A percentile compares a stretch with the other conserved stretches of the same genome.
phyloP scores from a whole-genome alignment of 2,329 filamentous ascomycete species.

The Colletotrichum costaricense region DNA sequence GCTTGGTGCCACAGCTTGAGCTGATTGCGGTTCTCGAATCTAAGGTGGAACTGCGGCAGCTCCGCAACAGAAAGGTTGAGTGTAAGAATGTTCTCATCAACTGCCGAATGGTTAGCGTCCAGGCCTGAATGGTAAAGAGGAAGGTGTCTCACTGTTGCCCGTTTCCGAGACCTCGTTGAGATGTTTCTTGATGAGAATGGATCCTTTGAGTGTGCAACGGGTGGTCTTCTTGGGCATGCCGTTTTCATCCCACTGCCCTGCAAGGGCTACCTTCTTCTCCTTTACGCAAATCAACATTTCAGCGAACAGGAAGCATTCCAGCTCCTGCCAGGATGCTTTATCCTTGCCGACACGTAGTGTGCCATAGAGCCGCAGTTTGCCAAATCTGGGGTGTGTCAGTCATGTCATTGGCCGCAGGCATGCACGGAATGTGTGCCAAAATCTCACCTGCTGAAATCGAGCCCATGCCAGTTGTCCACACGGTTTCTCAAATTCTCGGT shows the following conservation, averaged over 20 bases:
- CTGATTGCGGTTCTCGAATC: slow-evolving; percentile 85
- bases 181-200: slow-evolving; percentile 98
- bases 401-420: slow-evolving; percentile 19
- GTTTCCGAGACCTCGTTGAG: slow-evolving; percentile 87
- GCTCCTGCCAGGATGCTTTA: slow-evolving; percentile 94
- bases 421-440: background rate
- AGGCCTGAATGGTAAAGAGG: slow-evolving; percentile 26
- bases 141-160: slow-evolving; percentile 53
- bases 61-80: slow-evolving; percentile 92
- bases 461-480: slow-evolving; percentile 98
- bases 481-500: slow-evolving; percentile 85
- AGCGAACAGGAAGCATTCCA: slow-evolving; percentile 96
- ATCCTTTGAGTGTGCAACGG: slow-evolving; percentile 93
- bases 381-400: slow-evolving; percentile 72
- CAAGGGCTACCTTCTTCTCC: slow-evolving; percentile 80
- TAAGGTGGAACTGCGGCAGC: slow-evolving; percentile 92
- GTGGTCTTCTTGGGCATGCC: slow-evolving; percentile 71
- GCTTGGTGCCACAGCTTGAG: slow-evolving; percentile 92
- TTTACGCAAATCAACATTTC: slow-evolving; percentile 99
- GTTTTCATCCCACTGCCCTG: slow-evolving; percentile 75
- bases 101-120: slow-evolving; percentile 45
- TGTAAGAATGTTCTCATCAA: slow-evolving; percentile 87
- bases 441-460: slow-evolving; percentile 84
- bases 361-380: slow-evolving; percentile 89
- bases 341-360: slow-evolving; percentile 96